Base-by-base conservation (phyloP, 345 rosid species). In the Brassica carinata region DNA sequence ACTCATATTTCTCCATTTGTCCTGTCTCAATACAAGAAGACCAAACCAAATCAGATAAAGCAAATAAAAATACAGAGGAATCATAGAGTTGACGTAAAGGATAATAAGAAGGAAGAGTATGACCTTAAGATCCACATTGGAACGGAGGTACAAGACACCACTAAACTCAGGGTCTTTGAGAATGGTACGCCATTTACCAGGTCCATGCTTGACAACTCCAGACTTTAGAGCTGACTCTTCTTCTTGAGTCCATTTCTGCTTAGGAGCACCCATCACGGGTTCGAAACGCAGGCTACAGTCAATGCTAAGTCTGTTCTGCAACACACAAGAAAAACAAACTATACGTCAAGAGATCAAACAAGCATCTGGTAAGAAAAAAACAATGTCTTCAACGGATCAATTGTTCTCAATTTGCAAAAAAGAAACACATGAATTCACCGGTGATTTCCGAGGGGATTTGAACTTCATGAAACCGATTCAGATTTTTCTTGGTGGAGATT, bases 1-100 rank as follows among this genome's bases (percentile, higher is more conserved):
- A 83, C 97, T 91, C 97, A 96, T 91, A 81, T 96, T 94, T 85
- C 99, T 90, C 99, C 99, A 96, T 81, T 96, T 96, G 82, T 96
- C 97, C 99, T 94, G 80, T 76, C 77, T 63, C 64, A 76, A 45
- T 4, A 38, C 74, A 82, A 19, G 33, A 33, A 63, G 58, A 64
- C 36, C 67, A 43, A 64, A 40, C 18, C 43, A 26, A 76, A 71
- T 66, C 57, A 71, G 65, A 48, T 14, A 48, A 48, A 14, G n/a
- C 79, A 74, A 8, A 64, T 17, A 65, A 53, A 3, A 55, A 53
- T 5, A 71, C 33, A 40, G 13, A 7, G 64, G 26, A 48, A 75
- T 64, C 15, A 51, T 3, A 13, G 38, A 69, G 36, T 36, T 63
- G 26, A 23, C 26, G 26, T 23, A 23, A 23, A 23, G 26, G 26